A percentile compares a stretch with the other conserved stretches of the same genome.
These are phyloP conservation scores for Tricladium varicosporioides DNA, from an alignment of 2,329 filamentous ascomycete genomes.

Conservation along the genomic window DNA sequence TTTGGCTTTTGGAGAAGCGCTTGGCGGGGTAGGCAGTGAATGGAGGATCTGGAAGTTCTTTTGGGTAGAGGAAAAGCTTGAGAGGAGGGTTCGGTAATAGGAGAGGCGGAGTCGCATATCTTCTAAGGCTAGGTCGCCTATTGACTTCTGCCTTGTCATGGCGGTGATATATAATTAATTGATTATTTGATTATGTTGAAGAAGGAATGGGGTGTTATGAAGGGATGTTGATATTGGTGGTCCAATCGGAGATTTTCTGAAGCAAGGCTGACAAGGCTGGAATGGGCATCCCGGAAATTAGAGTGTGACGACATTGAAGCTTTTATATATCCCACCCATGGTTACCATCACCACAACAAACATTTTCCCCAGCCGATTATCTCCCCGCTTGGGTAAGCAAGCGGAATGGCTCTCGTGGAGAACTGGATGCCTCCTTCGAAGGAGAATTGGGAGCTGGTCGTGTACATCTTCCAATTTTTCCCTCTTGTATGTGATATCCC, in stretches of 20 bases:
- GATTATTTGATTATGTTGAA: not conserved
- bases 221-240: not conserved
- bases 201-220: not conserved
- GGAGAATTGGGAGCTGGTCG: constrained; percentile 54
- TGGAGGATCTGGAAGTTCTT: constrained; percentile 29
- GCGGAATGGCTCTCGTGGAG: constrained; percentile 28
- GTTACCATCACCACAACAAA: too few relatives aligned
- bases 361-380: too few relatives aligned
- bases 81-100: constrained; percentile 22
- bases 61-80: constrained; percentile 26
- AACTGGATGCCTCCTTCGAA: constrained; percentile 52
- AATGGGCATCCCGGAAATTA: not conserved
- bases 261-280: constrained; percentile 9
- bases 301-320: not conserved
- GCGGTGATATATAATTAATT: not conserved
- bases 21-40: constrained; percentile 14
- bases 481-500: constrained; percentile 40
- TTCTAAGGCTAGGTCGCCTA: not conserved
- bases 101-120: constrained; percentile 21
- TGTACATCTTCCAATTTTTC: constrained; percentile 50
- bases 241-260: not conserved
- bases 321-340: too few relatives aligned
- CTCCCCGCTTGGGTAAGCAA: not conserved
- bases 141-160: constrained; percentile 1
- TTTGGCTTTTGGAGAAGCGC: constrained; percentile 5